Evolutionary conservation across 1,139 yeast genomes (phyloP), one percentile per base, ranked within the genome.

Genomic region (Kluyveromyces sp.): DNA sequence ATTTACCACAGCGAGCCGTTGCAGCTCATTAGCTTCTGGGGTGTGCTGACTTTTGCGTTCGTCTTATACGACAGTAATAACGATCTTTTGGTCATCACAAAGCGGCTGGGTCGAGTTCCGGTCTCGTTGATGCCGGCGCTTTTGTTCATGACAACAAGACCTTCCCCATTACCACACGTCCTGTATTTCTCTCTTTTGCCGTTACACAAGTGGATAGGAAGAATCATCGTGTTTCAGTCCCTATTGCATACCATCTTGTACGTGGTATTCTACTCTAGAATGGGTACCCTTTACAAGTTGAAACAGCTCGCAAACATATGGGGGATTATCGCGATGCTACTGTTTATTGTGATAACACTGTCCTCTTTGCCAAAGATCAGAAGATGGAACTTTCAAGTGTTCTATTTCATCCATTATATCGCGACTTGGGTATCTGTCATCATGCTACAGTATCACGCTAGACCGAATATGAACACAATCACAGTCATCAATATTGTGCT

Each of bases 181-280:
- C 67, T 73, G 43, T 86, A 85, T 54, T 62, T 84, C 46, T 69
- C 74, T 34, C 61, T 79, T 12, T 55, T 86, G 4, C 69, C 68
- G 11, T 56, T 84, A 12, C 96, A 88, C 63, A 86, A 85, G 60
- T 86, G 95, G 95, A 61, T 83, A 0, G 80, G 94, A 1, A 67
- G 96, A 49, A 48, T 81, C 1, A 74, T 83, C 3, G 69, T 83
- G 0, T 51, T 72, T 0, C 64, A 77, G 34, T 75, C 77, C 0
- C 39, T 71, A 0, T 39, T 75, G 9, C 97, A 88, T 56, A 71
- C 83, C 2, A 31, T 52, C 7, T 41, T 62, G 3, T 62, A 61
- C 38, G 0, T 47, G 70, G 26, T 80, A 78, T n/a, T 85, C 68
- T 63, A 45, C 73, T 2, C 57, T 61, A 20, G 67, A 67, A 49